A percentile compares a stretch with the other conserved stretches of the same genome.
These are phyloP conservation scores for Phytophthora chlamydospora DNA, from an alignment of 352 stramenopile genomes.

Conservation along the genomic window DNA sequence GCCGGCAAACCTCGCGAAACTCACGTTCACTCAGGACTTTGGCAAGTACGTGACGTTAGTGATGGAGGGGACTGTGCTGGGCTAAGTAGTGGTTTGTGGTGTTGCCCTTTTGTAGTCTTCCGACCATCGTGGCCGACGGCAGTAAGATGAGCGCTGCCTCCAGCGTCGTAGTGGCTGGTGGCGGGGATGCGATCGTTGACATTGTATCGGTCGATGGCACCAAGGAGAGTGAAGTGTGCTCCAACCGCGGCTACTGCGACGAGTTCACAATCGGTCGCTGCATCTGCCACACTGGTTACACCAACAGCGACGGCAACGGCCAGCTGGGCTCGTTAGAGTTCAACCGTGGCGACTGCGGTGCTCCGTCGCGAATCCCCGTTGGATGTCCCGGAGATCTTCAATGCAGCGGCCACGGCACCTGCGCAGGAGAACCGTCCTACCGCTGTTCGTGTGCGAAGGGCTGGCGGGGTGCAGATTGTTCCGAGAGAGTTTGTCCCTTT, in stretches of 20 bases:
- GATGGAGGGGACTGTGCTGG: neutral
- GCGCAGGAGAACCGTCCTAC: conserved; percentile 56
- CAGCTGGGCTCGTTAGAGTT: conserved; percentile 46
- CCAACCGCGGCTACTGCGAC: conserved; percentile 67
- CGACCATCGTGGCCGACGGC: conserved; percentile 57
- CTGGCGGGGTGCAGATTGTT: conserved; percentile 82
- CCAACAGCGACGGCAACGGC: conserved; percentile 68
- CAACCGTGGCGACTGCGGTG: conserved; percentile 73
- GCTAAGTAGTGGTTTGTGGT: conserved; percentile 11
- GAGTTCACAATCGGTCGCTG: conserved; percentile 63
- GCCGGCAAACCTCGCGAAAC: conserved; percentile 61
- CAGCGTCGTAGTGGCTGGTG: conserved; percentile 38
- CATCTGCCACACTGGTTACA: conserved; percentile 68
- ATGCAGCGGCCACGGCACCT: conserved; percentile 83
- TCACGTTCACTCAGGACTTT: conserved; percentile 87
- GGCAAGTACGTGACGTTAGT: conserved; percentile 56
- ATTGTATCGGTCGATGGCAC: conserved; percentile 54
- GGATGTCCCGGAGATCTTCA: conserved; percentile 70
- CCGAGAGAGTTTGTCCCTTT: conserved; percentile 63
- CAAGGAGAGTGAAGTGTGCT: conserved; percentile 76
- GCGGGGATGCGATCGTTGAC: conserved; percentile 12
- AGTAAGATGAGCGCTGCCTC: conserved; percentile 39
- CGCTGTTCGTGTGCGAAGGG: conserved; percentile 73
- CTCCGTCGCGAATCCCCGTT: conserved; percentile 58
- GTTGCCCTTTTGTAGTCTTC: conserved; percentile 44